Base-by-base conservation (phyloP, 2,329 filamentous ascomycete genomes). In the Epichloe sp. region DNA sequence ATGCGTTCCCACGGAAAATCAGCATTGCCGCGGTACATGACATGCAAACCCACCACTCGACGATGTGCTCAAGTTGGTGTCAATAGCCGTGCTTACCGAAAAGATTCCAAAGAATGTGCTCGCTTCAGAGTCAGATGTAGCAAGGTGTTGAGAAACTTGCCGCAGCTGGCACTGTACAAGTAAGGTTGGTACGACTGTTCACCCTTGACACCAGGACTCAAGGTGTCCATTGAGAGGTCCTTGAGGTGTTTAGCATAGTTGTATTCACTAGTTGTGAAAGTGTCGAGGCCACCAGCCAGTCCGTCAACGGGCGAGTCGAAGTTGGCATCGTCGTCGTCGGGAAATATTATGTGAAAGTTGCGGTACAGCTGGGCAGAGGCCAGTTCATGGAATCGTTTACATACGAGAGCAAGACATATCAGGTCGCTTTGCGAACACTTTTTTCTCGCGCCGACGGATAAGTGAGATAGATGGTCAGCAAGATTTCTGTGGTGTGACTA, bases 131-230 rank as follows among this genome's bases (percentile, higher is more conserved):
- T 74, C 59, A 82, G 59, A 34, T 76, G 70, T 5, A 84, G 62
- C 42, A 84, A 62, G 0, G 78, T 81, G 56, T 80, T 83, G 62
- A 84, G 71, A 52, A 83, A 81, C 65, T 80, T 83, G 48, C 79
- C 80, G 58, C 76, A 80, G 60, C 74, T 79, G 35, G 71, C 63
- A 51, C 66, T 75, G 58, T 76, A 77, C 7, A 75, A 66, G 55
- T 80, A 82, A 1, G 72, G 66, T 50, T 74, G 72, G 58, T 79
- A 79, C 21, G 74, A 70, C 17, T 65, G 60, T 56, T 80, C 76
- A n/a, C 71, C 76, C 60, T 76, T 76, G 49, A 67, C 62, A 8
- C 76, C 77, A 10, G 70, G 67, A 54, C 70, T 75, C 26, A 76
- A 63, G 1, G 77, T 78, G 55, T 82, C 78, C 53, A 84, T 69